Evolutionary conservation across 2,329 filamentous ascomycete genomes (phyloP), one percentile per base, ranked within the genome.

Genomic region (Monosporascus sp.): DNA sequence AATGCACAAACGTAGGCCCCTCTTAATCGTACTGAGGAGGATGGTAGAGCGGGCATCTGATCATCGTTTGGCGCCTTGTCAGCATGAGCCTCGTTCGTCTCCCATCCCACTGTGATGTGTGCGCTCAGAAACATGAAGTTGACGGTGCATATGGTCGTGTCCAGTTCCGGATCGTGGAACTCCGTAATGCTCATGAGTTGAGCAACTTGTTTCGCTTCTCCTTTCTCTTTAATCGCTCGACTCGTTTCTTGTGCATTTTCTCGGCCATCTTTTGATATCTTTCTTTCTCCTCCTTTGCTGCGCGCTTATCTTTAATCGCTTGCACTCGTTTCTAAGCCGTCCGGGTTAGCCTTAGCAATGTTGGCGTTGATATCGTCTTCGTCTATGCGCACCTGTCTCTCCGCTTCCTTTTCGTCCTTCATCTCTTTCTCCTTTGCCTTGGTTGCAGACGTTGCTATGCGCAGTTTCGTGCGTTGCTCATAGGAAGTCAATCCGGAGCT

Each of bases 241-340:
- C 87, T 57, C 92, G 82, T 81, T 96, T 97, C 73, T 84, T 85
- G 76, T 97, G 93, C 94, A 99, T 97, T 78, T 94, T 97, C 76
- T 91, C 90, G 20, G 91, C 93, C 84, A 99, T 84, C 78, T 92
- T 90, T 71, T 91, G 90, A 69, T 93, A 97, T 62, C 93, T 81
- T 66, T 92, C 91, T 73, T 88, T 91, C 78, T 97, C 94, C 65
- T 91, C 92, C 80, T 97, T 97, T 50, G 87, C 89, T 20, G 85
- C 87, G 62, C 90, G 83, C 73, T 88, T 92, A 59, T 96, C 91
- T 66, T 88, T 92, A 68, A 97, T 89, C 11, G 81, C 81, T 66
- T 92, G 82, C 52, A 94, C 84, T 61, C 86, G 85, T 67, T 82
- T 80, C 90, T 96, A 66, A 51, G 59, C 40, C 46, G 22, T 31